These are phyloP conservation scores for Babesia caballi DNA, from an alignment of 169 alveolate species.

Conservation along the genomic window DNA sequence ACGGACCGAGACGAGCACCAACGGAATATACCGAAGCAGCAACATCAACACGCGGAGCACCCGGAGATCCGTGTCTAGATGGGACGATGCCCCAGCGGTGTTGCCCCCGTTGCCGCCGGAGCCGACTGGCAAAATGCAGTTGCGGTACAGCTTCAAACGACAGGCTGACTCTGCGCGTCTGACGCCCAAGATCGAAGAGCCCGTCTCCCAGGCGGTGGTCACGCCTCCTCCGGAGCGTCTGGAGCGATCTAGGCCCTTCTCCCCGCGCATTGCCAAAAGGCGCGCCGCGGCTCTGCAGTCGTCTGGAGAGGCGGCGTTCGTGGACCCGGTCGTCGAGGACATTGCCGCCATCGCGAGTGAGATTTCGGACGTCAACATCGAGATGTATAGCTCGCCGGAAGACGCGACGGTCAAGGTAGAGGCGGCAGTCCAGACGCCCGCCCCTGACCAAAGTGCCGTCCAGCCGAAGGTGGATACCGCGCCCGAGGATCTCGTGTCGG, in stretches of 20 bases:
- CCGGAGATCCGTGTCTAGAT: background rate
- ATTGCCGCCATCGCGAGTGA: background rate
- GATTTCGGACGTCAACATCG: background rate
- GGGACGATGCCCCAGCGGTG: background rate
- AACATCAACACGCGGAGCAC: background rate
- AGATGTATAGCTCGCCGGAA: background rate
- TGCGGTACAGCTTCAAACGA: background rate
- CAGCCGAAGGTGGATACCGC: background rate
- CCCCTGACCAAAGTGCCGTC: background rate
- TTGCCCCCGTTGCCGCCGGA: background rate
- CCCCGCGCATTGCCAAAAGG: slow-evolving; percentile 7
- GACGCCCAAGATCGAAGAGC: background rate
- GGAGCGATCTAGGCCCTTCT: background rate
- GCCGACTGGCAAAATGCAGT: slow-evolving; percentile 1
- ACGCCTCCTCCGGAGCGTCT: background rate
- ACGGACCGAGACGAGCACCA: background rate
- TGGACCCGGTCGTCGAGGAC: background rate
- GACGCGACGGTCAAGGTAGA: background rate
- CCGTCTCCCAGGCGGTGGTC: background rate
- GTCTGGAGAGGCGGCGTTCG: background rate
- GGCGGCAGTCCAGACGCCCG: background rate
- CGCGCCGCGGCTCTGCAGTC: background rate
- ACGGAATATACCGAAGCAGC: background rate
- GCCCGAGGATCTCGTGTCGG: background rate
- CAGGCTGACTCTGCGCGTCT: background rate